Base-by-base conservation (phyloP, 2,329 filamentous ascomycete genomes). In the Arthrobotrys entomopaga region DNA sequence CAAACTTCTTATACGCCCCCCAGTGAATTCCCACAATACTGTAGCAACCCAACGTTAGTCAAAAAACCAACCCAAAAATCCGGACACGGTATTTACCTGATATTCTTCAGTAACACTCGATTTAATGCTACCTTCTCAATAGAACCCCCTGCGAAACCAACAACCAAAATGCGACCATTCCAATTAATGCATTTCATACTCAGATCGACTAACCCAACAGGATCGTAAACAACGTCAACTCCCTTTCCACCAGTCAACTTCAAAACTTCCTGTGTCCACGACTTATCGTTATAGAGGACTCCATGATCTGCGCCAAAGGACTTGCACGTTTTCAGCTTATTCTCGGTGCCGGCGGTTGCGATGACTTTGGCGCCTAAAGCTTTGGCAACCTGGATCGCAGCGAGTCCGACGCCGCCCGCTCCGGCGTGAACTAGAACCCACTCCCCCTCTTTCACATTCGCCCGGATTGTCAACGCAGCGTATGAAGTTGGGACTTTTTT, bases 41-140 rank as follows among this genome's bases (percentile, higher is more conserved):
- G 76, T 22, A 16, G 4, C n/a, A 11, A n/a, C 22, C 26, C 59
- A 26, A 46, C 22, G 15, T 57, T 42, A 57, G 34, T 42, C 3
- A 40, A 40, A 22, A 57, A 42, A 8, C 3, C 20, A 13, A 57
- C 11, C n/a, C n/a, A n/a, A 7, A 10, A 13, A 24, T 20, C 19
- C 5, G 10, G 8, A 3, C 6, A 24, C 26, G 8, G 16, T 11
- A 22, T 13, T 59, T 26, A 73, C 69, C 69, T 73, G 29, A 74
- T 74, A 54, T 74, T 74, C 22, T 74, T 74, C 49, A 98, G 83
- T 76, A 97, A 82, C 24, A 97, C 92, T 81, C 94, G 90, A 82
- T 98, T 98, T 84, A 96, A 88, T 11, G 93, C 91, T 48, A 98
- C 88, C 83, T 95, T 96, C 82, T 98, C 94, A 77, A 97, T 97